Evolutionary conservation across 306 rosid species (phyloP), one percentile per base, ranked within the genome.

Genomic region (Lathyrus oleraceus): DNA sequence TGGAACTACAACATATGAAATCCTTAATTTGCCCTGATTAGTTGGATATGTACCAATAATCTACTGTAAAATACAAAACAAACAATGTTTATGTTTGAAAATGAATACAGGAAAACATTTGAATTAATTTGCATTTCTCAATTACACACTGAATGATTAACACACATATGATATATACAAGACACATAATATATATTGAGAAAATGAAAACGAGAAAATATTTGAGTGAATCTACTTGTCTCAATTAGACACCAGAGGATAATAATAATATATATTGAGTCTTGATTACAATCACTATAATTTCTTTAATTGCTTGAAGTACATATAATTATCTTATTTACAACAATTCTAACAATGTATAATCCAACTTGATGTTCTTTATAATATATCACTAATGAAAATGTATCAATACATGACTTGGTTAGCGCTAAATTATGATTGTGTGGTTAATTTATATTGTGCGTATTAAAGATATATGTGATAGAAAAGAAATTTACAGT

Each of bases 401-500:
- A 74, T 71, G 48, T 60, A 28, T 73, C 47, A 70, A 49, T 64
- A 65, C 62, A 49, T 75, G 48, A 19, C 45, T 67, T 43, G 38
- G 49, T 35, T 58, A 65, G 76, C 25, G 27, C 75, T 70, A 74
- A 56, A 74, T 65, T 76, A n/a, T 77, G 69, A 76, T 69, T 48
- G 32, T 58, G 74, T 59, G 73, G 45, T 47, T 53, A n/a, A 52
- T 75, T 78, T 90, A 90, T 96, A 87, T 93, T n/a, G 96, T 87
- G 75, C 96, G 90, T 71, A 70, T 93, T n/a, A 87, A 93, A 82
- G 94, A 88, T 73, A 87, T 90, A 72, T 47, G 81, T 47, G 83
- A 85, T 19, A 83, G 97, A 71, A 59, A 83, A 61, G 89, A 97
- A 23, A 23, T n/a, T n/a, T n/a, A n/a, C n/a, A n/a, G n/a, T n/a